Evolutionary conservation across 2,329 filamentous ascomycete species (phyloP).

Genomic region (Aspergillus tamarii): DNA sequence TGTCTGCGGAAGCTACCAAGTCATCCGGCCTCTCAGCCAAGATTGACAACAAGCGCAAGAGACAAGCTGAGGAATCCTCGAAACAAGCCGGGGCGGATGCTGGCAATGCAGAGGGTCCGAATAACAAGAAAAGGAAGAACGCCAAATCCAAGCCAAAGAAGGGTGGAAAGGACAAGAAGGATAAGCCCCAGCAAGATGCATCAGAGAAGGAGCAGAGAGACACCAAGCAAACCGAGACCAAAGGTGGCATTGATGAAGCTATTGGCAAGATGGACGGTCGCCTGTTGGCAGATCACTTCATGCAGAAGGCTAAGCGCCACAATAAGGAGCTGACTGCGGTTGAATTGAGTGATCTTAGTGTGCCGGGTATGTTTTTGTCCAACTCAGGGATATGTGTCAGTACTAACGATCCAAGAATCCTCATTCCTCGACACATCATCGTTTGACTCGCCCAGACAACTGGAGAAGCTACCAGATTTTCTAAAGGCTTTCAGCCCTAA

Average conservation of each 20-base stretch:
- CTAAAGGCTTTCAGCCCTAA: conserved; percentile 65
- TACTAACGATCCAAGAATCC: conserved; percentile 57
- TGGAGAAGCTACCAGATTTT: conserved; percentile 77
- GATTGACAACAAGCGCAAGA: conserved; percentile 46
- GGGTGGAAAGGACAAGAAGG: conserved; percentile 30
- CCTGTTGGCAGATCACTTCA: conserved; percentile 82
- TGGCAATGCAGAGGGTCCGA: conserved; percentile 30
- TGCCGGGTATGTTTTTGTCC: conserved; percentile 64
- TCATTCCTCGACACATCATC: conserved; percentile 79
- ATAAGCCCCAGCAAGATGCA: conserved; percentile 29
- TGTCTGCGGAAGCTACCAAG: conserved; percentile 24
- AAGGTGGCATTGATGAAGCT: conserved; percentile 76
- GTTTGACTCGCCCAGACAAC: conserved; percentile 67
- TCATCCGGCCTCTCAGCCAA: conserved; percentile 35
- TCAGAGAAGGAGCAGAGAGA: conserved; percentile 30
- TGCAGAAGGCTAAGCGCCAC: conserved; percentile 76
- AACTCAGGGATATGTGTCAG: not conserved
- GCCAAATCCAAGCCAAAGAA: conserved; percentile 54
- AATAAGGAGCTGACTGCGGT: conserved; percentile 79
- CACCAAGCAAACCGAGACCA: conserved; percentile 55
- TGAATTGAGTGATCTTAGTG: conserved; percentile 79
- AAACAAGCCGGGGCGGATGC: conserved; percentile 30
- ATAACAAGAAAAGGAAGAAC: conserved; percentile 37
- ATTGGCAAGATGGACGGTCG: conserved; percentile 82
- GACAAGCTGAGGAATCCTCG: conserved; percentile 37